phyloP scores from a whole-genome alignment of 1,284 basidiomycete species.

The Rhodotorula sp. region DNA sequence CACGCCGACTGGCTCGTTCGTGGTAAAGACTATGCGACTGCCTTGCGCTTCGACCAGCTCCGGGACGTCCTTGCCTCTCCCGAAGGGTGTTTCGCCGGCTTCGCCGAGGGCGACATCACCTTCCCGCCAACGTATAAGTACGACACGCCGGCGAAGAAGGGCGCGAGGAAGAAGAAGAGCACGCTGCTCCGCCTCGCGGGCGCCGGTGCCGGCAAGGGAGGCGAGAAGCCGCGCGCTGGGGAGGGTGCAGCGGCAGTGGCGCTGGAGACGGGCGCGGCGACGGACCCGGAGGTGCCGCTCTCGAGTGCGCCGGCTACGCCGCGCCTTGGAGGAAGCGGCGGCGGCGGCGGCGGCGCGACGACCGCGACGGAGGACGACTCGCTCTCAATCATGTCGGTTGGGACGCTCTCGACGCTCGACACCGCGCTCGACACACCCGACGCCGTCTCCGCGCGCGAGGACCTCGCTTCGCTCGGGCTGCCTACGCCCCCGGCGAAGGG shows the following conservation, averaged over 20 bases:
- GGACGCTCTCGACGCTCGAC: conserved; percentile 28
- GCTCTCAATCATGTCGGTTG: conserved; percentile 21
- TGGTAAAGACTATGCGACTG: conserved; percentile 52
- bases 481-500: conserved; percentile 23
- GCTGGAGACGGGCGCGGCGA: neutral
- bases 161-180: conserved; percentile 20
- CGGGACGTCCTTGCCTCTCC: conserved; percentile 65
- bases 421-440: neutral
- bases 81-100: conserved; percentile 60
- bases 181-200: conserved; percentile 17
- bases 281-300: conserved; percentile 21
- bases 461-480: conserved; percentile 5
- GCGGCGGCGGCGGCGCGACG: neutral
- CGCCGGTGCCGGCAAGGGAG: neutral
- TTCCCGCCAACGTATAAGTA: conserved; percentile 62
- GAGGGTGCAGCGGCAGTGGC: neutral
- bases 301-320: neutral
- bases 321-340: neutral
- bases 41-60: conserved; percentile 72
- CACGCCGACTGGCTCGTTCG: conserved; percentile 61
- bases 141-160: conserved; percentile 17
- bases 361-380: conserved; percentile 18
- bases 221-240: neutral
- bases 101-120: conserved; percentile 67
- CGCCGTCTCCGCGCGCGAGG: neutral